Evolutionary conservation across 345 rosid genomes (phyloP), one percentile per base, ranked within the genome.

Genomic region (Citrus inodora): DNA sequence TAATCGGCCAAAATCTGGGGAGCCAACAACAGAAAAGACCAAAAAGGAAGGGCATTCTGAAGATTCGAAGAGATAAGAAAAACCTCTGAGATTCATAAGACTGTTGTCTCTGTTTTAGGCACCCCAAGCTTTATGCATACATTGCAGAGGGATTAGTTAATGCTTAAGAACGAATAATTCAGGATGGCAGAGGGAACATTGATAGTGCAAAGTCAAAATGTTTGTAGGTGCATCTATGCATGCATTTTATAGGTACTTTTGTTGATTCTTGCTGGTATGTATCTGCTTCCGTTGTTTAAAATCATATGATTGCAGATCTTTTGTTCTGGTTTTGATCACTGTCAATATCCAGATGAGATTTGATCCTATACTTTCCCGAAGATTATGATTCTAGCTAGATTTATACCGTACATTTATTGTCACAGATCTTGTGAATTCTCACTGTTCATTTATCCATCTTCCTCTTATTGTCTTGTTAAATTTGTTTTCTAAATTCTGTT

Each of bases 21-120:
- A 60, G 21, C 77, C 27, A 42, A 48, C 79, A 63, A 60, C 75
- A 58, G 60, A 56, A 62, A 85, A 72, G 79, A 70, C 65, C 71
- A n/a, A 53, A 40, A 73, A 64, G 35, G 75, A 35, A 68, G 77
- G 66, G 79, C 78, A 73, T 70, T 78, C 77, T 30, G 37, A 67
- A 62, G 84, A 67, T 33, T 51, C 60, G 32, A 64, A 64, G 67
- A 71, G 64, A 67, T 77, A 77, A 81, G 67, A 42, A 32, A 76
- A 63, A 1, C 73, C 25, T 69, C 21, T 19, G 27, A n/a, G 3
- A 32, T 25, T 28, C 40, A 51, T 53, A 35, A 35, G 21, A 22
- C 33, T 30, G 32, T 56, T 59, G 55, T 69, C 56, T 74, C 58
- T 73, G 35, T 35, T 33, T 58, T 70, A 30, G 21, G 17, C n/a